These are phyloP conservation scores for Penicillium sp. DNA, from an alignment of 2,329 filamentous ascomycete genomes.

Conservation along the genomic window DNA sequence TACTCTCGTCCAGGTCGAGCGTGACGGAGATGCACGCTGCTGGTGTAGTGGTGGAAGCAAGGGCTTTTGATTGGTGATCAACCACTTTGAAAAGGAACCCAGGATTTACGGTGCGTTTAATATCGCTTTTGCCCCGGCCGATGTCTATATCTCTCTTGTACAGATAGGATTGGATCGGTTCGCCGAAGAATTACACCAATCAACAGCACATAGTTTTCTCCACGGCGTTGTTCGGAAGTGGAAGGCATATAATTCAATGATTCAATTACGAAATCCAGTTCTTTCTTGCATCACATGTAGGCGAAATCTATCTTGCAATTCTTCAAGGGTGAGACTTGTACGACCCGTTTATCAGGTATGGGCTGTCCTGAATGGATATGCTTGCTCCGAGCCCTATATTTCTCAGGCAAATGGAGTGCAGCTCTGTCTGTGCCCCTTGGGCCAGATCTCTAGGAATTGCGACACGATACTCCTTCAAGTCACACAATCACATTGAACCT, in stretches of 20 bases:
- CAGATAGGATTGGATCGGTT: slow-evolving; percentile 10
- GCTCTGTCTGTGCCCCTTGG: not conserved
- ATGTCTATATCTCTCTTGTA: slow-evolving; percentile 11
- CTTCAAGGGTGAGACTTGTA: not conserved
- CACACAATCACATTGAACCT: slow-evolving; percentile 2
- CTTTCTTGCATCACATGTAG: slow-evolving; percentile 9
- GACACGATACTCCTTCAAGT: not conserved
- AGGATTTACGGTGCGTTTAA: not conserved
- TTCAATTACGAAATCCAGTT: not conserved
- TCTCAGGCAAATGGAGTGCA: not conserved
- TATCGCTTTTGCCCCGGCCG: not conserved
- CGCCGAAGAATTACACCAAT: slow-evolving; percentile 2
- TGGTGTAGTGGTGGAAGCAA: slow-evolving; percentile 59
- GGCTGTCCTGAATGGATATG: not conserved
- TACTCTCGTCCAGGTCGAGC: slow-evolving; percentile 82
- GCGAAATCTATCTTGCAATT: not conserved
- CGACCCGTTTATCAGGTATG: not conserved
- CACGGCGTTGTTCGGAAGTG: not conserved
- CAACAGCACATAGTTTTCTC: slow-evolving; percentile 7
- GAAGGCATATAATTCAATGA: not conserved
- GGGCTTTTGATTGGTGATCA: slow-evolving; percentile 14
- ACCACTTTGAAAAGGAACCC: not conserved
- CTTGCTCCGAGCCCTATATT: not conserved
- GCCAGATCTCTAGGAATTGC: not conserved
- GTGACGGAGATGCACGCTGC: slow-evolving; percentile 70